Evolutionary conservation across 257 asterid genomes (phyloP).

Genomic region (Knoxia roxburghii): DNA sequence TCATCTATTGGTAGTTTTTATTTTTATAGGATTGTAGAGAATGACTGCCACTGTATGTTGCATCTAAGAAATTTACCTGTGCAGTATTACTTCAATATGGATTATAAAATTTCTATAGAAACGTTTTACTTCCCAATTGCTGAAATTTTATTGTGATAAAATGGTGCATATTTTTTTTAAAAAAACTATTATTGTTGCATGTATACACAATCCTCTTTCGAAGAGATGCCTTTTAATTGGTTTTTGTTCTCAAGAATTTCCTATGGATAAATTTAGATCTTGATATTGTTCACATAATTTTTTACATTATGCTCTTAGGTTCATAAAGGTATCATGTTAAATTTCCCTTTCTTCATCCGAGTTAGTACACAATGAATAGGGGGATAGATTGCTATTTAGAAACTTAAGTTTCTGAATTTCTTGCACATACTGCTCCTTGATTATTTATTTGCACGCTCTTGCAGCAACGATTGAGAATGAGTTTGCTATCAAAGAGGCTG

Average conservation of each 20-base stretch:
- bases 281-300: no score
- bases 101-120: no score
- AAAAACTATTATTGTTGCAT: no score
- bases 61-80: neutral
- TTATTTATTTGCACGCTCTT: neutral
- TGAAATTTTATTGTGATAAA: neutral
- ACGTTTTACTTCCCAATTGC: neutral
- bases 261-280: no score
- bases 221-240: neutral
- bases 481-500: slow-evolving; percentile 6
- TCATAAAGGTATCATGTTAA: neutral
- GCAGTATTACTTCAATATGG: neutral
- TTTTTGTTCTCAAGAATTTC: neutral
- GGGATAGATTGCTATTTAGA: neutral
- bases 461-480: neutral
- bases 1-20: neutral
- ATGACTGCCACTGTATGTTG: neutral
- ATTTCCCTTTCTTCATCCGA: neutral
- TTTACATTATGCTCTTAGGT: no score
- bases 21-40: no score
- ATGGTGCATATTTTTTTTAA: no score
- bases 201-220: neutral
- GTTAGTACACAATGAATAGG: no score
- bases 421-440: neutral
- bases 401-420: neutral